phyloP scores from a whole-genome alignment of 169 alveolate species.

The Eimeria falciformis region DNA sequence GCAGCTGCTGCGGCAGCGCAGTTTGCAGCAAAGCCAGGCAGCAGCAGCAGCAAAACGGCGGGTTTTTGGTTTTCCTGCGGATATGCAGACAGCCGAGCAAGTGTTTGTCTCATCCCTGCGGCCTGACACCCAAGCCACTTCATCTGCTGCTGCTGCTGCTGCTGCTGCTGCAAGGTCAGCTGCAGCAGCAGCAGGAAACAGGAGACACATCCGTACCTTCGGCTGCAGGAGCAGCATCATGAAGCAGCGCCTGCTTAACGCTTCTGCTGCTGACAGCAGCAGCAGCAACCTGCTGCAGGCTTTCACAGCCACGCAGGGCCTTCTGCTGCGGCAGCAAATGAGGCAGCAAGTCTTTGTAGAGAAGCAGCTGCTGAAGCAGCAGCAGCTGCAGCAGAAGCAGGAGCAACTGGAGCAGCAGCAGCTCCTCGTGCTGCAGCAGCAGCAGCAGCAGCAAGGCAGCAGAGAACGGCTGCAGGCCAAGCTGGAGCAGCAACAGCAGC shows the following conservation, averaged over 20 bases:
- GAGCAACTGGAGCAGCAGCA: slow-evolving; percentile 26
- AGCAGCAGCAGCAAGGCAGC: slow-evolving; percentile 37
- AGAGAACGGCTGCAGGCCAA: background rate
- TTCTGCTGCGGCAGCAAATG: slow-evolving; percentile 38
- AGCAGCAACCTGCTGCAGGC: slow-evolving; percentile 29
- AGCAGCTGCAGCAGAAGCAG: slow-evolving; percentile 27
- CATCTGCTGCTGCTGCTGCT: slow-evolving; percentile 34
- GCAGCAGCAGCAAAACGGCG: slow-evolving; percentile 24
- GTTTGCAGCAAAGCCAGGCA: background rate
- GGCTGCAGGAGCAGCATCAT: background rate
- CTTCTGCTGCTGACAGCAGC: slow-evolving; percentile 16
- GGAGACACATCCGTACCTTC: slow-evolving; percentile 10
- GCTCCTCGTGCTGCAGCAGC: background rate
- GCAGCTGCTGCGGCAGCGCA: slow-evolving; percentile 49
- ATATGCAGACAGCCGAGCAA: slow-evolving; percentile 23
- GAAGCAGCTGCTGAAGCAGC: slow-evolving; percentile 37
- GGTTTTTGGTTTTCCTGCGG: slow-evolving; percentile 14
- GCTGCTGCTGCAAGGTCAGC: slow-evolving; percentile 55
- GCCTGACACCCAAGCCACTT: background rate
- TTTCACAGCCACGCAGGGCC: background rate
- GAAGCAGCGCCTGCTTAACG: background rate
- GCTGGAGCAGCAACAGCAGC: slow-evolving; percentile 30
- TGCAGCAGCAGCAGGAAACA: slow-evolving; percentile 47
- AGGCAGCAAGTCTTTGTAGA: slow-evolving; percentile 1
- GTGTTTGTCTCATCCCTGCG: slow-evolving; percentile 29